Evolutionary conservation across 202 grass and related monocot genomes (phyloP), one percentile per base, ranked within the genome.

Genomic region (Thinopyrum obtusiflorum): DNA sequence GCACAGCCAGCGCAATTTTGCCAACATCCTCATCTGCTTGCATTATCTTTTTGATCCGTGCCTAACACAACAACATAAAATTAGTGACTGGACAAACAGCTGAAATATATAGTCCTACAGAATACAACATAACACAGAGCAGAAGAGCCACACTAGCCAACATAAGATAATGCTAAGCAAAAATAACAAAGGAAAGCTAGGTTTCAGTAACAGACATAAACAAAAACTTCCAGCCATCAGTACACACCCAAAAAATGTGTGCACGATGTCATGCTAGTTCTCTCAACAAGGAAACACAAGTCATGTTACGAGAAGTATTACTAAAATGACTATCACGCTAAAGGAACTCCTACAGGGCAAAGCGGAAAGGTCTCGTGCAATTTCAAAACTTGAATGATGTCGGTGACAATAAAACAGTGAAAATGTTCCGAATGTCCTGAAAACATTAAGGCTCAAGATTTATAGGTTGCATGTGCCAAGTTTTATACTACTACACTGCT

Each of bases 21-120:
- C 97, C 93, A 79, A 99, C 94, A 12, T 99, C 97, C 78, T 99
- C 97, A 86, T 99, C 97, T 87, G 97, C 92, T 93, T 99, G 93
- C 97, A 99, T 99, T 77, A 99, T 99, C 89, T 99, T 99, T 80
- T 99, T 99, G 86, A 97, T 99, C 70, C 93, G 89, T 42, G 94
- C 83, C 97, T 97, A 69, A 71, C 51, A 86, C 46, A 87, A 69
- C 12, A 88, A 76, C 35, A 77, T 29, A 55, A 21, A 37, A 27
- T 66, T 35, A 91, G 80, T 73, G 18, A 29, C 36, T 17, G 59
- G 55, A 70, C 51, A 70, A 37, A 76, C 40, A 86, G 73, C 46
- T 88, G 5, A 71, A 74, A 78, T 24, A 76, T 87, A 63, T 55
- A 64, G 62, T 36, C 15, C 33, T 24, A n/a, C 18, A 76, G 39